These are phyloP conservation scores for Ploettnerulaceae sp. DNA, from an alignment of 2,329 filamentous ascomycete genomes.

Conservation along the genomic window DNA sequence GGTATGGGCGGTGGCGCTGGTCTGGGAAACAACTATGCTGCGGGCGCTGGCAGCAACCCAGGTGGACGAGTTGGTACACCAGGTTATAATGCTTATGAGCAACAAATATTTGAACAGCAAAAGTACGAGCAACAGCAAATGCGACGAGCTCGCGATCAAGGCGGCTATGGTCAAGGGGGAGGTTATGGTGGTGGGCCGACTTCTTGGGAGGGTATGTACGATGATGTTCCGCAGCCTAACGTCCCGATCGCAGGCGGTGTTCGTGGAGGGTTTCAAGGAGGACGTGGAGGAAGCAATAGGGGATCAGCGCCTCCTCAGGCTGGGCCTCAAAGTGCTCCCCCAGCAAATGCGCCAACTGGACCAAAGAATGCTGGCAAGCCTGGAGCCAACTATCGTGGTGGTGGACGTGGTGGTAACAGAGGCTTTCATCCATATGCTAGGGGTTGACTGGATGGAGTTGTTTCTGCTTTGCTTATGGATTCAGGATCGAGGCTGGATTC, in stretches of 20 bases:
- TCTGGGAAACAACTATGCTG: constrained; percentile 31
- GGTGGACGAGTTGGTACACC: constrained; percentile 39
- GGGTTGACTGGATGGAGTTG: constrained; percentile 15
- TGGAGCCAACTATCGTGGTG: constrained; percentile 89
- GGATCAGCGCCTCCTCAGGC: constrained; percentile 33
- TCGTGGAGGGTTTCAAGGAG: constrained; percentile 24
- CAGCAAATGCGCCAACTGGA: constrained; percentile 84
- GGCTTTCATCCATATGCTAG: constrained; percentile 75
- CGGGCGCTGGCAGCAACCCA: constrained; percentile 37
- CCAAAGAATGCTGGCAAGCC: constrained; percentile 93
- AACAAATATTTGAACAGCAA: constrained; percentile 71
- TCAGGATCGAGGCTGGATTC: not conserved
- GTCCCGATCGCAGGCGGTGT: constrained; percentile 45
- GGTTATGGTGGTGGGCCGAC: constrained; percentile 60
- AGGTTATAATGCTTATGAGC: constrained; percentile 56
- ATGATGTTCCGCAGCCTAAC: constrained; percentile 83
- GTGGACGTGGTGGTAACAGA: constrained; percentile 69
- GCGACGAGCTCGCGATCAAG: constrained; percentile 42
- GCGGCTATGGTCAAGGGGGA: constrained; percentile 31
- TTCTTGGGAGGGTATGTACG: constrained; percentile 97
- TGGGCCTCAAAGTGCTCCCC: constrained; percentile 49
- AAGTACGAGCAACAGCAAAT: constrained; percentile 67
- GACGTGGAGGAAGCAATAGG: constrained; percentile 28
- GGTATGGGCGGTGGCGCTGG: constrained; percentile 15
- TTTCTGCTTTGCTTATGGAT: not conserved